Base-by-base conservation (phyloP, 1,284 basidiomycete genomes). In the Cutaneotrichosporon cavernicola region DNA sequence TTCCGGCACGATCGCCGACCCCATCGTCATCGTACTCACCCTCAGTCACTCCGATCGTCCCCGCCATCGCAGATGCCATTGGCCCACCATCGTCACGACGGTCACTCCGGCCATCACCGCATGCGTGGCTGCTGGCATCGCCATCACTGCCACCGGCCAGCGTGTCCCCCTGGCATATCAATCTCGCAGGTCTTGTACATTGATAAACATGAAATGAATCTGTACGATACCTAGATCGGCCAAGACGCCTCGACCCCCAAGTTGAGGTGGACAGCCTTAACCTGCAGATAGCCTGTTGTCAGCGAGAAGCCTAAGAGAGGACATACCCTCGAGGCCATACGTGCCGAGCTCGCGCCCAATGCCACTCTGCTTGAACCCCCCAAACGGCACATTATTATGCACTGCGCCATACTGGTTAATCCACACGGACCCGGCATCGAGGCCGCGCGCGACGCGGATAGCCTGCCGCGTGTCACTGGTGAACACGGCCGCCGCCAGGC, bases 401-500 rank as follows among this genome's bases (percentile, higher is more conserved):
- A 93, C 76, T 8, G 90, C 64, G 70, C 89, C 90, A 80, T 95
- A 96, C 76, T 91, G 88, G 80, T 95, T 96, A 65, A 92, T 84
- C 92, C 91, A 94, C 38, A 93, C 79, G 0, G 81, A 81, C 10
- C 93, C 92, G 22, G 93, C 92, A 73, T 93, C 89, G 49, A 97
- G 82, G 36, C 87, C 88, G 36, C 86, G 85, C 2, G 91, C 87
- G 47, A 96, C 89, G 43, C 93, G 85, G 84, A 91, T 90, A 73
- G 90, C 91, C 78, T 95, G 92, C 69, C 85, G 86, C n/a, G 89
- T 88, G 80, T 95, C 90, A 75, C 85, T 90, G 36, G 92, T 93
- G 80, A 95, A 91, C 34, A 96, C 81, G 14, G 90, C 92, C 4
- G 93, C 92, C 21, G 89, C 93, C 32, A 97, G 85, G 26, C 94